phyloP scores from a whole-genome alignment of 2,329 filamentous ascomycete species.

The Fusarium succisae region DNA sequence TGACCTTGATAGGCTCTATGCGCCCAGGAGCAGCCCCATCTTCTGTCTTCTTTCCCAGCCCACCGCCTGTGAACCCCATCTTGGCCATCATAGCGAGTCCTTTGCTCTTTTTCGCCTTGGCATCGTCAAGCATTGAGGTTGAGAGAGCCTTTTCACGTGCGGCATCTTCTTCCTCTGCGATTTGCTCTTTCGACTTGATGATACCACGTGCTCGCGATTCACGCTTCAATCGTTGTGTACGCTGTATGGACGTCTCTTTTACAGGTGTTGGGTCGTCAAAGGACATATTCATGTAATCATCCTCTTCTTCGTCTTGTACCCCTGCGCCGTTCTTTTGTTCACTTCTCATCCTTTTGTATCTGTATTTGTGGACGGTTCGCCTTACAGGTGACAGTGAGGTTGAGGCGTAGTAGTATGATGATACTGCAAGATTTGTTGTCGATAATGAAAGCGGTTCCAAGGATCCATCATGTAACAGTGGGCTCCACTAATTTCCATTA shows the following conservation, averaged over 20 bases:
- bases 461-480: not conserved
- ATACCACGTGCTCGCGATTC: slow-evolving; percentile 74
- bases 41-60: slow-evolving; percentile 71
- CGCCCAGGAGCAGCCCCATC: slow-evolving; percentile 48
- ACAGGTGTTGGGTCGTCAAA: slow-evolving; percentile 74
- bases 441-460: not conserved
- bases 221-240: slow-evolving; percentile 62
- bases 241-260: slow-evolving; percentile 64
- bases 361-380: not conserved
- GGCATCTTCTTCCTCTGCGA: slow-evolving; percentile 75
- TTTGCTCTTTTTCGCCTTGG: slow-evolving; percentile 73
- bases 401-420: not conserved
- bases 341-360: slow-evolving; percentile 9
- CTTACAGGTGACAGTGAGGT: not conserved
- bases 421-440: slow-evolving; percentile 4
- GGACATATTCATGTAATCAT: slow-evolving; percentile 98
- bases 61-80: slow-evolving; percentile 87
- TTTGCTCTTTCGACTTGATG: slow-evolving; percentile 83
- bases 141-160: slow-evolving; percentile 80
- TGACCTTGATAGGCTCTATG: slow-evolving; percentile 78
- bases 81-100: slow-evolving; percentile 97
- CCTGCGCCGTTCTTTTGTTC: slow-evolving; percentile 19
- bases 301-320: slow-evolving; percentile 71
- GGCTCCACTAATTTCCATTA: slow-evolving; percentile 23
- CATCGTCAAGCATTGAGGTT: slow-evolving; percentile 72